Evolutionary conservation across 768 basidiomycete genomes (phyloP), one percentile per base, ranked within the genome.

Genomic region (Pisolithus albus): DNA sequence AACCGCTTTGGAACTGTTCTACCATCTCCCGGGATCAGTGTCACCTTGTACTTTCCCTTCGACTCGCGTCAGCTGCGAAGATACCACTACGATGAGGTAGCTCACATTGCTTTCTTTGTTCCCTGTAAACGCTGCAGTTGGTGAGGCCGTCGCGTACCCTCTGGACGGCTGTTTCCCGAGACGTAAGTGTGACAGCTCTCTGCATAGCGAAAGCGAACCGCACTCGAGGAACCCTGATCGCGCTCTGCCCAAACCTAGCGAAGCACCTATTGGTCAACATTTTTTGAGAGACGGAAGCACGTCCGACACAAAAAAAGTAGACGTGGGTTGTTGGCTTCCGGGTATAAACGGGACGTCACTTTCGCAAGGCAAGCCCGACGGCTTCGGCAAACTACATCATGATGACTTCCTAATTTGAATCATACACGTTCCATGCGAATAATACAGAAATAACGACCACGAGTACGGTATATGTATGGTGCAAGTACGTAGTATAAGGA

Each of bases 1-100:
- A 50, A 44, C 34, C 54, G 26, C 13, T 64, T 80, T 59, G 38
- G 10, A 15, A 52, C 5, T 5, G 37, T 24, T 32, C 65, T 52
- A 94, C 94, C 94, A 67, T 97, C 95, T 66, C 95, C 95, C 30
- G 95, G 92, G 70, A 98, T 92, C 54, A 97, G 75, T 40, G 96
- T 97, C 51, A 97, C 94, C 32, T 86, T 84, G 73, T 95, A 96
- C 77, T 95, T 96, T 52, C 94, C 94, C 94, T 97, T 34, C 58
- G 4, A 48, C 34, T 7, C 57, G 10, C 24, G 53, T 49, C 23
- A 32, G 55, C 23, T 43, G 18, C 37, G 8, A 19, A 55, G 49
- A 50, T 42, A 47, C 21, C 38, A 1, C 9, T 19, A n/a, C 34
- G 18, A 44, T n/a, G 36, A 46, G 28, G 46, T 23, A 53, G 70